Conservation (phyloP, 805 yeast genomes). For the Wickerhamomyces bisporus region DNA sequence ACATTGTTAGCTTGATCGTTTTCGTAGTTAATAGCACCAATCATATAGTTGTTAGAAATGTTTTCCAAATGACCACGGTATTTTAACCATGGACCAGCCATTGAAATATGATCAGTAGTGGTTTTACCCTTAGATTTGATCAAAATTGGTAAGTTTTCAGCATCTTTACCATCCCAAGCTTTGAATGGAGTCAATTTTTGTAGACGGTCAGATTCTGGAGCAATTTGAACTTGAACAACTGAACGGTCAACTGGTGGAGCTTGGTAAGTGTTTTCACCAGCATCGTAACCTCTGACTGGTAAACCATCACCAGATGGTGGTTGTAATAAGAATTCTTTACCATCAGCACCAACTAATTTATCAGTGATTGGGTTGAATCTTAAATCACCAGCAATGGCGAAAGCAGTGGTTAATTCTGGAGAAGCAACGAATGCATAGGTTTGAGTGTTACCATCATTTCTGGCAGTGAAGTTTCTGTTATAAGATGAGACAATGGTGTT, state of each 20-base stretch:
- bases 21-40: constrained; percentile 97
- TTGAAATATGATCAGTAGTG: constrained; percentile 98
- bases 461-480: constrained; percentile 97
- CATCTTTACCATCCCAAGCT: constrained; percentile 96
- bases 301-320: constrained; percentile 90
- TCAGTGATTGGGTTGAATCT: constrained; percentile 95
- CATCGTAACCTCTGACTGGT: constrained; percentile 85
- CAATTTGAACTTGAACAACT: constrained; percentile 63
- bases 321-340: constrained; percentile 82
- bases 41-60: constrained; percentile 98
- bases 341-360: constrained; percentile 79
- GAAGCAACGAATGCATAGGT: constrained; percentile 97
- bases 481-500: constrained; percentile 96
- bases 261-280: constrained; percentile 93
- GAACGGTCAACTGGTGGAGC: constrained; percentile 92
- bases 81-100: constrained; percentile 99
- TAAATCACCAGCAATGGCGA: constrained; percentile 93
- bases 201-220: constrained; percentile 94
- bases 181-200: constrained; percentile 91
- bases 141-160: constrained; percentile 82
- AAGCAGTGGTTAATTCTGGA: constrained; percentile 94
- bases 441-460: constrained; percentile 97
- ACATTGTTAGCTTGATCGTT: constrained; percentile 91
- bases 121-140: constrained; percentile 97
- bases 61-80: constrained; percentile 99